These are phyloP conservation scores for Chlamydomonas incerta DNA, from an alignment of 139 green algal genomes.

Conservation along the genomic window DNA sequence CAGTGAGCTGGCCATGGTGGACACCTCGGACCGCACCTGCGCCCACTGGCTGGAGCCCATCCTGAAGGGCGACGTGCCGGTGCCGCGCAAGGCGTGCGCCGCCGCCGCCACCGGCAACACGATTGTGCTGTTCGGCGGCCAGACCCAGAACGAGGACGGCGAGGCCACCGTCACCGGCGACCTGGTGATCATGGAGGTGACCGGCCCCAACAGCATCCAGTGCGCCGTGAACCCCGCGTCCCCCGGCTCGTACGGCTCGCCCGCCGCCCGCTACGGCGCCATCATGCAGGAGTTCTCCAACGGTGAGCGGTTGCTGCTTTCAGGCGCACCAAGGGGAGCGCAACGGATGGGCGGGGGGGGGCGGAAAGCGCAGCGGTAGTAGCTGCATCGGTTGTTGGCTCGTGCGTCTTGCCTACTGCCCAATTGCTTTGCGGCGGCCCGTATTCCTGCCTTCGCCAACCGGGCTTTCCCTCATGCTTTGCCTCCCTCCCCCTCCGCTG, in stretches of 20 bases:
- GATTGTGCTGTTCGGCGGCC: constrained; percentile 78
- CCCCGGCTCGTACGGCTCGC: constrained; percentile 3
- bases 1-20: constrained; percentile 56
- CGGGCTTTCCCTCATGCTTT: too few species aligned
- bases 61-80: constrained; percentile 66
- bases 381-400: too few species aligned
- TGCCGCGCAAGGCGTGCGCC: constrained; percentile 62
- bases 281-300: constrained; percentile 59
- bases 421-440: too few species aligned
- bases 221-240: constrained; percentile 51
- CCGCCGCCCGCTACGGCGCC: constrained; percentile 46
- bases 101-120: constrained; percentile 52
- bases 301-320: not conserved
- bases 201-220: constrained; percentile 51
- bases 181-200: constrained; percentile 73
- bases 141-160: constrained; percentile 54
- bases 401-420: too few species aligned
- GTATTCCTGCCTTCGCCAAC: too few species aligned
- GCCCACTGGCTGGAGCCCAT: constrained; percentile 64
- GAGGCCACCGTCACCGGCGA: constrained; percentile 63
- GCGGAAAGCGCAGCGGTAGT: too few species aligned
- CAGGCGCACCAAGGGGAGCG: too few species aligned
- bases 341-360: too few species aligned
- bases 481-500: too few species aligned
- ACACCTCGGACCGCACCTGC: constrained; percentile 45